Evolutionary conservation across 495 filamentous ascomycete genomes (phyloP).

Genomic region (Jackrogersella minutella): DNA sequence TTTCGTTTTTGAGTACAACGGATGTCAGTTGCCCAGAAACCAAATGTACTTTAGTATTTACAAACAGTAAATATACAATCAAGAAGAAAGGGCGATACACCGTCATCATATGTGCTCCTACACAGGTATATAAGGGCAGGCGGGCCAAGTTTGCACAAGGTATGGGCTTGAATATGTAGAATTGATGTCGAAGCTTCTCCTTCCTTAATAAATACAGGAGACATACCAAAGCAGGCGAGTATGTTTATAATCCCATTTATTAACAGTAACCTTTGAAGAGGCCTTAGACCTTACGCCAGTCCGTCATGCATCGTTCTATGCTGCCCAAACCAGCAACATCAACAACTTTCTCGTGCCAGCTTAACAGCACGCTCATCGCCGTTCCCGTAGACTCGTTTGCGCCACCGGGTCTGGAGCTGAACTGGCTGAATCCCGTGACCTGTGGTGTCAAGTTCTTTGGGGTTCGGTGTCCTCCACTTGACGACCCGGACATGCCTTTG

Average conservation of each 20-base stretch:
- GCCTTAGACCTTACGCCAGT: slow-evolving; percentile 81
- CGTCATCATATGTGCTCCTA: too few relatives aligned
- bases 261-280: background rate
- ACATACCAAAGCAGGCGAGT: background rate
- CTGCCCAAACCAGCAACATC: slow-evolving; percentile 86
- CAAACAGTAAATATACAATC: too few relatives aligned
- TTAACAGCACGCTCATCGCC: slow-evolving; percentile 91
- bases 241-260: slow-evolving; percentile 19
- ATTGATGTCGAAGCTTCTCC: too few relatives aligned
- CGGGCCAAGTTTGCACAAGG: background rate
- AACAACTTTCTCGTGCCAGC: slow-evolving; percentile 95
- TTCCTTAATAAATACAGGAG: background rate
- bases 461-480: slow-evolving; percentile 48
- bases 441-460: slow-evolving; percentile 73
- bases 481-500: slow-evolving; percentile 76
- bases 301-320: slow-evolving; percentile 90
- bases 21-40: too few relatives aligned
- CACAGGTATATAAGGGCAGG: too few relatives aligned
- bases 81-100: too few relatives aligned
- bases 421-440: slow-evolving; percentile 82
- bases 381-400: slow-evolving; percentile 78
- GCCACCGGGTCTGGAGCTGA: slow-evolving; percentile 69
- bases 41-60: background rate
- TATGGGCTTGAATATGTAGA: too few relatives aligned
- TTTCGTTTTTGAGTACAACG: too few relatives aligned